A percentile compares a stretch with the other conserved stretches of the same genome.
Conservation (phyloP, 345 rosid genomes). For the Dipteronia dyeriana region DNA sequence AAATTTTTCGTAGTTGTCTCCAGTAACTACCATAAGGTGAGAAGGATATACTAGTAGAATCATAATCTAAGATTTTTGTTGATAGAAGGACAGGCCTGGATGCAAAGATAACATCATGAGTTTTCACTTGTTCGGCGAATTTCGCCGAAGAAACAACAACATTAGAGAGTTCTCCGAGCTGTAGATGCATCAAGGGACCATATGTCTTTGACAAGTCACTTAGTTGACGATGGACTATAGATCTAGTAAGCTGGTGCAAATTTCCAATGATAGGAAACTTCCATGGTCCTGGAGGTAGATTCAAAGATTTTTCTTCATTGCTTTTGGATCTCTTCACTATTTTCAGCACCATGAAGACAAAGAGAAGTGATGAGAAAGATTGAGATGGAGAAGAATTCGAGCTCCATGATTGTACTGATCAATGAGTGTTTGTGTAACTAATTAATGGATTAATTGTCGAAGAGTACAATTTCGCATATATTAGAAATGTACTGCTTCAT, state of each 20-base stretch:
- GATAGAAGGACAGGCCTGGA: conserved; percentile 22
- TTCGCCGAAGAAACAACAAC: conserved; percentile 31
- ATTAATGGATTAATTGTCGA: too few relatives aligned
- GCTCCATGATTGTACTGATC: neutral
- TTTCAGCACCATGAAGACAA: conserved; percentile 11
- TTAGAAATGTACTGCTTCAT: too few relatives aligned
- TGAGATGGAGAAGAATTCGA: neutral
- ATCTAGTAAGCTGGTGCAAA: conserved; percentile 31
- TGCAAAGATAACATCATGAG: conserved; percentile 35
- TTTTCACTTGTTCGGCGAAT: conserved; percentile 32
- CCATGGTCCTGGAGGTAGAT: conserved; percentile 39
- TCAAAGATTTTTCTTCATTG: neutral
- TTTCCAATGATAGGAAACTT: conserved; percentile 41
- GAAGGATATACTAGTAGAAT: conserved; percentile 10
- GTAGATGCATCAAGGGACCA: conserved; percentile 41
- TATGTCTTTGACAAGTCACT: conserved; percentile 32
- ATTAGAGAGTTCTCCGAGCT: conserved; percentile 29
- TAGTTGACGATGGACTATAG: conserved; percentile 27
- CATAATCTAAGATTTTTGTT: conserved; percentile 10
- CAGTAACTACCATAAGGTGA: conserved; percentile 31
- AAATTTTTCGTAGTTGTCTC: conserved; percentile 33
- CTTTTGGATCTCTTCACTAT: conserved; percentile 1
- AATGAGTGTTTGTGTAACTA: too few relatives aligned
- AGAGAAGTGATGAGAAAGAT: conserved; percentile 1
- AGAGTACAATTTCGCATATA: too few relatives aligned